A percentile compares a stretch with the other conserved stretches of the same genome.
Evolutionary conservation across 1,284 basidiomycete genomes (phyloP).

Genomic region (Earliella scabrosa): DNA sequence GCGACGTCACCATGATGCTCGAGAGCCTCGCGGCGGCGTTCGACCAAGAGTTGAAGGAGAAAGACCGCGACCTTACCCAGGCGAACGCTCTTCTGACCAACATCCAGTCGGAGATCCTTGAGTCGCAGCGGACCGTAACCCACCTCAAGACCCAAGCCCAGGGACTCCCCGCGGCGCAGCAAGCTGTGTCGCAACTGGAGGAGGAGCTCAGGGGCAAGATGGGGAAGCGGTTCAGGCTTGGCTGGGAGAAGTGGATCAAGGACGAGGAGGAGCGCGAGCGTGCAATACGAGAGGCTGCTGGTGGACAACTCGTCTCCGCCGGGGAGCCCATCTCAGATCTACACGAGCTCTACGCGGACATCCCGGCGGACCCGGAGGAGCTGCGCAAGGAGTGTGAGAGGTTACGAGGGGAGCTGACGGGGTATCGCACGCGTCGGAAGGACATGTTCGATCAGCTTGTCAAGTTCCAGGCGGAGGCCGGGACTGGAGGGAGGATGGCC

Average conservation of each 20-base stretch:
- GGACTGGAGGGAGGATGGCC: slow-evolving; percentile 85
- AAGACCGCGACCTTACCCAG: slow-evolving; percentile 91
- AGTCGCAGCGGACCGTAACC: slow-evolving; percentile 79
- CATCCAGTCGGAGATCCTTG: slow-evolving; percentile 92
- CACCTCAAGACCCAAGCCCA: slow-evolving; percentile 75
- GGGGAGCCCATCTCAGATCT: slow-evolving; percentile 72
- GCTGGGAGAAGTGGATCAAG: slow-evolving; percentile 92
- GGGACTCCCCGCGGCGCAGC: slow-evolving; percentile 66
- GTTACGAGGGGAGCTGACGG: slow-evolving; percentile 66
- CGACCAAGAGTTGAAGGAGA: slow-evolving; percentile 90
- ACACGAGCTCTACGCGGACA: slow-evolving; percentile 54
- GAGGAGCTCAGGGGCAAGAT: slow-evolving; percentile 74
- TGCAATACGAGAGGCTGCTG: slow-evolving; percentile 57
- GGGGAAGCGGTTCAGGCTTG: slow-evolving; percentile 80
- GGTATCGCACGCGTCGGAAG: slow-evolving; percentile 69
- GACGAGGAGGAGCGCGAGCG: slow-evolving; percentile 83
- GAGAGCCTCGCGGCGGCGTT: slow-evolving; percentile 92
- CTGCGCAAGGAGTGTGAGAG: slow-evolving; percentile 63
- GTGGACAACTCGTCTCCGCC: slow-evolving; percentile 51
- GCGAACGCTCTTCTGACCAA: slow-evolving; percentile 87
- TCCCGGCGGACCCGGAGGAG: slow-evolving; percentile 61
- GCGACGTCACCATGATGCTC: slow-evolving; percentile 87
- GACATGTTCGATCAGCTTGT: slow-evolving; percentile 77
- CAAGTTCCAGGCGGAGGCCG: slow-evolving; percentile 84
- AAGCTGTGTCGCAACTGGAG: slow-evolving; percentile 68